Evolutionary conservation across 148 eudicot genomes (phyloP).

Genomic region (Dianthus caryophyllus): DNA sequence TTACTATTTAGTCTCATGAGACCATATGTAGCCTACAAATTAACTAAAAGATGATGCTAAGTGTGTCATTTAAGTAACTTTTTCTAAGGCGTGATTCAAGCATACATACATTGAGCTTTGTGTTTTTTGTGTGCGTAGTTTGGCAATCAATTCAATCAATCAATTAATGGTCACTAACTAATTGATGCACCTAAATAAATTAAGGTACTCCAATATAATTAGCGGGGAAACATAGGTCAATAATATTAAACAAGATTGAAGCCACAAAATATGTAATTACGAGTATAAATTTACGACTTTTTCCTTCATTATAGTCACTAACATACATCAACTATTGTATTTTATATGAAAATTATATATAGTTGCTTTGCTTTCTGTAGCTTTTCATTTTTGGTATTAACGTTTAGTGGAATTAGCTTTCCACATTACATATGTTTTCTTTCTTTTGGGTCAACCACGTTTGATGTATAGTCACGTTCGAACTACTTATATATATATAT

Average conservation of each 20-base stretch:
- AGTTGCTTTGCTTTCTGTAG: conserved; percentile 7
- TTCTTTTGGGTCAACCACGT: too few species aligned
- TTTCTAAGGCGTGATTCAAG: conserved; percentile 32
- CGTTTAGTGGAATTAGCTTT: too few species aligned
- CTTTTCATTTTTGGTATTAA: background rate
- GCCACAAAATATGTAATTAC: background rate
- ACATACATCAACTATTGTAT: background rate
- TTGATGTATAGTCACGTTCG: too few species aligned
- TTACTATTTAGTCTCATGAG: too few species aligned
- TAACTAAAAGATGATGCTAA: too few species aligned
- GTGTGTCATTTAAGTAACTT: too few species aligned
- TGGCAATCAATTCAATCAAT: background rate
- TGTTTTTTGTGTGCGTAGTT: conserved; percentile 22
- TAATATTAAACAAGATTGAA: background rate
- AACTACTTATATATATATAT: too few species aligned
- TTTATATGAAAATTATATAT: background rate
- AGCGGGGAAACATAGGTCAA: conserved; percentile 4
- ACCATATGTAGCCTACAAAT: conserved; percentile 3
- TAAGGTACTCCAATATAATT: too few species aligned
- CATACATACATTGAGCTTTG: conserved; percentile 18
- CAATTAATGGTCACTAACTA: conserved; percentile 25
- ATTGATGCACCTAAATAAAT: background rate
- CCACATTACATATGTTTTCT: background rate
- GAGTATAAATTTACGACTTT: background rate
- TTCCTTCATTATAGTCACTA: background rate